A percentile compares a stretch with the other conserved stretches of the same genome.
phyloP scores from a whole-genome alignment of 257 asterid genomes.

The Nicotiana obtusifolia region DNA sequence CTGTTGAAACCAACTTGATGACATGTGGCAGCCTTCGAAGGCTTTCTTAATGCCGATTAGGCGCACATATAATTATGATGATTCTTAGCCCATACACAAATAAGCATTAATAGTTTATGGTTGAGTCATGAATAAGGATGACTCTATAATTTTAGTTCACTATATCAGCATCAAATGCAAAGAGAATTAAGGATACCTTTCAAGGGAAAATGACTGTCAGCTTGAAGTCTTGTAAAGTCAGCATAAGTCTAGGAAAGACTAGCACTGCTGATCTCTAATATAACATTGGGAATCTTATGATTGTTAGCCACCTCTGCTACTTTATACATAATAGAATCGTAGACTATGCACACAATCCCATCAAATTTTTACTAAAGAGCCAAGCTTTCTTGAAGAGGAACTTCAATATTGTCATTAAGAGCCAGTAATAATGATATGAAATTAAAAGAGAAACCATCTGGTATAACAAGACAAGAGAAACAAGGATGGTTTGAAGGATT shows the following conservation, averaged over 20 bases:
- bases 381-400: constrained; percentile 19
- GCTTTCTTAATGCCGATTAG: too few species aligned
- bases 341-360: constrained; percentile 25
- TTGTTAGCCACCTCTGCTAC: constrained; percentile 20
- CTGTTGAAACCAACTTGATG: too few species aligned
- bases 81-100: too few species aligned
- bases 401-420: constrained; percentile 31
- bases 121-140: too few species aligned
- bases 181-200: not conserved
- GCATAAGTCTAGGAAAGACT: constrained; percentile 8
- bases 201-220: constrained; percentile 12
- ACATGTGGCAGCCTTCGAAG: too few species aligned
- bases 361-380: not conserved
- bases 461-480: not conserved
- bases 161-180: too few species aligned
- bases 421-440: not conserved
- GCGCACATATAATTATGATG: too few species aligned
- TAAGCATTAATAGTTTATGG: too few species aligned
- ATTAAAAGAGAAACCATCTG: not conserved
- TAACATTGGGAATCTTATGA: constrained; percentile 28
- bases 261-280: constrained; percentile 30
- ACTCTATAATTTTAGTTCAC: too few species aligned
- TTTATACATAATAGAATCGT: constrained; percentile 41
- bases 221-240: constrained; percentile 15
- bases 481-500: not conserved